Conservation (phyloP, 2,329 filamentous ascomycete species). For the Rutstroemia sp. region DNA sequence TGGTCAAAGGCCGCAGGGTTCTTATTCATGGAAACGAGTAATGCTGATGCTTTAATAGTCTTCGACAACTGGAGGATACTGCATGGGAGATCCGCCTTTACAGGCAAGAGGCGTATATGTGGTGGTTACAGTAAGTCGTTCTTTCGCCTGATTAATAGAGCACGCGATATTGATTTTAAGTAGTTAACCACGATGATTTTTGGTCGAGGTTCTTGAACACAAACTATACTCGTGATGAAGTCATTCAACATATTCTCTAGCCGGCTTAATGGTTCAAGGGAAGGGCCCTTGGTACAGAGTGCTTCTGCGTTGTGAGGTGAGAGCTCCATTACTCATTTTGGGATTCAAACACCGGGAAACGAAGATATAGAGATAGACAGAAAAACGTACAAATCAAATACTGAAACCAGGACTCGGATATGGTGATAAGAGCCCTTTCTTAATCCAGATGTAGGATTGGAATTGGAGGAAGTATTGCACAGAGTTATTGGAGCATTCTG, state of each 20-base stretch:
- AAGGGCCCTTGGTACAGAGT: too few relatives aligned
- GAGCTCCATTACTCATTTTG: too few relatives aligned
- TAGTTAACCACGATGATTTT: constrained; percentile 76
- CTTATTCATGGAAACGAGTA: neutral
- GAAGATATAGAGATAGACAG: too few relatives aligned
- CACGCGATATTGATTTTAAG: constrained; percentile 2
- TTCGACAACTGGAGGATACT: constrained; percentile 96
- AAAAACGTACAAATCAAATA: too few relatives aligned
- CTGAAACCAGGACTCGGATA: too few relatives aligned
- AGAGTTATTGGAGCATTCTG: too few relatives aligned
- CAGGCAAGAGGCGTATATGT: constrained; percentile 78
- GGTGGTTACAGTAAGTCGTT: constrained; percentile 73
- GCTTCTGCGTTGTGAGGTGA: too few relatives aligned
- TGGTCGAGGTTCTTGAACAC: constrained; percentile 68
- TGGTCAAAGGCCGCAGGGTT: constrained; percentile 13
- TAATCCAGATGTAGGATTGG: too few relatives aligned
- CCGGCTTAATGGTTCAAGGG: too few relatives aligned
- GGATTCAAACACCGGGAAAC: too few relatives aligned
- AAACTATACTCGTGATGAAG: constrained; percentile 42
- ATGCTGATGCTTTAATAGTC: constrained; percentile 40
- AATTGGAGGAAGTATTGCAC: too few relatives aligned
- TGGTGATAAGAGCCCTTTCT: too few relatives aligned
- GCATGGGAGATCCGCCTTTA: constrained; percentile 78
- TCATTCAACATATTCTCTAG: constrained; percentile 24
- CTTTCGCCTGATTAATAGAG: neutral